Evolutionary conservation across 163 green algal genomes (phyloP).

Genomic region (Coccomyxa subellipsoidea): DNA sequence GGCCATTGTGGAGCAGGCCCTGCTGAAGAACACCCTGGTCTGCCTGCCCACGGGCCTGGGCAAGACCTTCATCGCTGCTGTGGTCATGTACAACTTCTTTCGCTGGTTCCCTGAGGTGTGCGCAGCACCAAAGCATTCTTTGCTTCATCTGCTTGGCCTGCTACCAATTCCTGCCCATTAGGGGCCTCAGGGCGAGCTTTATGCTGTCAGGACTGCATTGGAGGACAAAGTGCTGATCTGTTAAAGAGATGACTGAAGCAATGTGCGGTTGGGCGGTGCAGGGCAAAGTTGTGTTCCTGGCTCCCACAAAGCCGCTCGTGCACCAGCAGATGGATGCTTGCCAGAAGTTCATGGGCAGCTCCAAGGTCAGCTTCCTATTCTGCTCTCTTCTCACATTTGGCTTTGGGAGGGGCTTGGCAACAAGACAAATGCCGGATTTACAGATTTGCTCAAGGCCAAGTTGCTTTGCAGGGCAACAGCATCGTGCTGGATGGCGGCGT

Average conservation of each 20-base stretch:
- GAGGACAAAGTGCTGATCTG: not conserved
- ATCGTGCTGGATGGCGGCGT: not conserved
- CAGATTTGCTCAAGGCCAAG: no score
- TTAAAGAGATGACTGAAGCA: no score
- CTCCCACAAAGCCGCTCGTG: conserved; percentile 92
- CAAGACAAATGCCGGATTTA: no score
- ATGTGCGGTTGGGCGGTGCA: conserved; percentile 31
- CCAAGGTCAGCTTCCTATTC: conserved; percentile 29
- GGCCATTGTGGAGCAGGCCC: conserved; percentile 53
- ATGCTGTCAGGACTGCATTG: not conserved
- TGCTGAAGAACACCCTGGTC: conserved; percentile 86
- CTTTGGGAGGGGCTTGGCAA: no score
- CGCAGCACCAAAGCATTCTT: not conserved
- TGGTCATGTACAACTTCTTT: conserved; percentile 96
- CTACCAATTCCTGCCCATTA: no score
- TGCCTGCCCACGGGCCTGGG: conserved; percentile 91
- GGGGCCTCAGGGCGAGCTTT: not conserved
- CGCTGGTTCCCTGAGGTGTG: conserved; percentile 83
- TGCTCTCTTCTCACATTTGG: no score
- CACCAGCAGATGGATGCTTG: conserved; percentile 86
- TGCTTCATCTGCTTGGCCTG: no score
- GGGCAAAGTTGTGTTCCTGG: conserved; percentile 90
- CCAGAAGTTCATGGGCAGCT: conserved; percentile 69
- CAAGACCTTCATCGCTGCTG: conserved; percentile 94
- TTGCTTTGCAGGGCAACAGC: conserved; percentile 5